A percentile compares a stretch with the other conserved stretches of the same genome.
Conservation (phyloP, 345 rosid species). For the Gossypium raimondii region DNA sequence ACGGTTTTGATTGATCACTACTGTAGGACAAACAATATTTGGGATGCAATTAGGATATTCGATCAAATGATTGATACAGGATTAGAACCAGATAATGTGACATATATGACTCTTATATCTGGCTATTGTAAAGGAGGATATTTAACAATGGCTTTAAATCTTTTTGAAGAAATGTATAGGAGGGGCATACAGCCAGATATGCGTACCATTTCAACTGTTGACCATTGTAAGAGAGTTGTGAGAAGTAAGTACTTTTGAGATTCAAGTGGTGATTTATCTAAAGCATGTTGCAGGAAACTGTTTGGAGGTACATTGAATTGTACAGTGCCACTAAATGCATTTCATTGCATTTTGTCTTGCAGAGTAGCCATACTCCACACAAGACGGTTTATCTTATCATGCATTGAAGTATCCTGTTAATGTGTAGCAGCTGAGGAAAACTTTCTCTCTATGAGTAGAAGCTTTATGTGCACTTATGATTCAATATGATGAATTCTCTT, state of each 20-base stretch:
- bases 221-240: slow-evolving; percentile 21
- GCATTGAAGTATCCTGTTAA: neutral
- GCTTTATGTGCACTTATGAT: neutral
- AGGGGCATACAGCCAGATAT: slow-evolving; percentile 32
- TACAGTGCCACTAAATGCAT: neutral
- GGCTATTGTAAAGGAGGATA: slow-evolving; percentile 39
- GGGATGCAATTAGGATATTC: slow-evolving; percentile 37
- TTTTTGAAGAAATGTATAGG: slow-evolving; percentile 35
- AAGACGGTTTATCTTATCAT: neutral
- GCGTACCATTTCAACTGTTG: slow-evolving; percentile 16
- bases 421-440: neutral
- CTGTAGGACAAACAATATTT: slow-evolving; percentile 46
- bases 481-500: slow-evolving; percentile 1
- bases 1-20: slow-evolving; percentile 57
- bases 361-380: neutral
- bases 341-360: slow-evolving; percentile 1
- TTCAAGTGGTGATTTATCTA: neutral
- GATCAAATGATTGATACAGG: slow-evolving; percentile 50
- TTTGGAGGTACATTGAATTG: neutral
- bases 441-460: neutral
- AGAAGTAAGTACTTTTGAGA: neutral
- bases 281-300: neutral
- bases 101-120: slow-evolving; percentile 53
- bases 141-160: slow-evolving; percentile 35
- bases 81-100: slow-evolving; percentile 51